Percentiles rank a stretch among this genome's conserved stretches.
Conservation (phyloP, 192 early-diverging fungal species). For the Umbelopsis vinacea region DNA sequence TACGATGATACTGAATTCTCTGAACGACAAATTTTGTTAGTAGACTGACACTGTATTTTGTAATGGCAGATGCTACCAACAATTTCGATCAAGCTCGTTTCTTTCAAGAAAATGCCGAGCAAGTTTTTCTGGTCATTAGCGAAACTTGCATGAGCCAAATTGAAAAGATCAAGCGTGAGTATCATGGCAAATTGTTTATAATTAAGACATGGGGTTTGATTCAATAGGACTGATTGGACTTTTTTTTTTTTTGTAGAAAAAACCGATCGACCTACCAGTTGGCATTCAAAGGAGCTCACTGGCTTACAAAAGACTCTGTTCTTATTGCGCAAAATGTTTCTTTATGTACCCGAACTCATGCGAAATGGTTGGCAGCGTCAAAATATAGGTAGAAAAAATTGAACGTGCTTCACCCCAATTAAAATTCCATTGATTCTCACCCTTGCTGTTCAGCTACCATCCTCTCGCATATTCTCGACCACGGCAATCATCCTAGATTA, state of each 20-base stretch:
- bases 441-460: constrained; percentile 53
- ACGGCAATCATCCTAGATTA: constrained; percentile 70
- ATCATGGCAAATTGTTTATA: background rate
- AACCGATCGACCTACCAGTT: constrained; percentile 56
- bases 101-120: constrained; percentile 75
- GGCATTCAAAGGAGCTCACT: constrained; percentile 66
- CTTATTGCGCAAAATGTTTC: constrained; percentile 69
- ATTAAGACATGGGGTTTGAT: background rate
- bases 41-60: constrained; percentile 14
- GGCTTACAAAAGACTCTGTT: constrained; percentile 66
- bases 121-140: constrained; percentile 68
- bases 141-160: constrained; percentile 72
- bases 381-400: constrained; percentile 59
- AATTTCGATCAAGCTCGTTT: constrained; percentile 77
- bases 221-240: background rate
- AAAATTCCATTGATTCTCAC: background rate
- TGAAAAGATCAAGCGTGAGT: constrained; percentile 76
- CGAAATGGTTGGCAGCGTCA: constrained; percentile 74
- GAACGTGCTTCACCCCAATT: background rate
- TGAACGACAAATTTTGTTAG: background rate
- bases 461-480: constrained; percentile 63
- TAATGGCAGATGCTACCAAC: constrained; percentile 58
- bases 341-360: constrained; percentile 70
- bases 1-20: constrained; percentile 30
- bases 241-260: constrained; percentile 30